phyloP scores from a whole-genome alignment of 495 filamentous ascomycete genomes.

The Neurospora tetraspora region DNA sequence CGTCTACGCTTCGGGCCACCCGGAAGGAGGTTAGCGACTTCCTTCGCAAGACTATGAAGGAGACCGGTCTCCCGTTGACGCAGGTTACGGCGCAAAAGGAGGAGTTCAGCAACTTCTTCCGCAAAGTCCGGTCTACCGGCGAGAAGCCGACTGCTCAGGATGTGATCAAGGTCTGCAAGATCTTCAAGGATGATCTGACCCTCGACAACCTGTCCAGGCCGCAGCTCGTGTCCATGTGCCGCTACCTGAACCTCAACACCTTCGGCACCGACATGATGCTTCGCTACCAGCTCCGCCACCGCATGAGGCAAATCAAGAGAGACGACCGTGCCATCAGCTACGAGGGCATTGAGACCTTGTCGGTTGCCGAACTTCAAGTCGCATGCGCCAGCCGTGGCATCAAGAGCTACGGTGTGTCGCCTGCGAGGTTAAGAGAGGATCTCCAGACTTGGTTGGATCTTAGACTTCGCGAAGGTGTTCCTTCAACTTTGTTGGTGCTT shows the following conservation, averaged over 20 bases:
- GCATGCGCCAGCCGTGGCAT: slow-evolving; percentile 86
- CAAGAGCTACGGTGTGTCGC: slow-evolving; percentile 82
- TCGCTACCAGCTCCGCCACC: slow-evolving; percentile 93
- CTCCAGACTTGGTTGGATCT: slow-evolving; percentile 92
- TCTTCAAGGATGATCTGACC: slow-evolving; percentile 97
- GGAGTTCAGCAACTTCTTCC: slow-evolving; percentile 96
- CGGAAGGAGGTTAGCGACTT: slow-evolving; percentile 92
- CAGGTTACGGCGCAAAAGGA: slow-evolving; percentile 80
- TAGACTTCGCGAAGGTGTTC: slow-evolving; percentile 82
- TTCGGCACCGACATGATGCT: slow-evolving; percentile 96
- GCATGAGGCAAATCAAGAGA: slow-evolving; percentile 98
- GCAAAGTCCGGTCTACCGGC: slow-evolving; percentile 86
- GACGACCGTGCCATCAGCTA: slow-evolving; percentile 92
- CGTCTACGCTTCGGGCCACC: slow-evolving; percentile 68
- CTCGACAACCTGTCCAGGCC: slow-evolving; percentile 94
- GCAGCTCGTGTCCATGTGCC: slow-evolving; percentile 94
- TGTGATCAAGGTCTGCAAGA: slow-evolving; percentile 98
- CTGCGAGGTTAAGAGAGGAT: slow-evolving; percentile 79
- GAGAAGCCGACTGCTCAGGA: slow-evolving; percentile 80
- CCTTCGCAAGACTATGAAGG: slow-evolving; percentile 78
- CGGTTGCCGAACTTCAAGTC: slow-evolving; percentile 85
- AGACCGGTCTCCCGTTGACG: slow-evolving; percentile 83
- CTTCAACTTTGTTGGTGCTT: slow-evolving; percentile 87
- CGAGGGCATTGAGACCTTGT: slow-evolving; percentile 88
- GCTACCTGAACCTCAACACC: slow-evolving; percentile 94